phyloP scores from a whole-genome alignment of 2,329 filamentous ascomycete genomes.

The Coleophoma eucalyptorum region DNA sequence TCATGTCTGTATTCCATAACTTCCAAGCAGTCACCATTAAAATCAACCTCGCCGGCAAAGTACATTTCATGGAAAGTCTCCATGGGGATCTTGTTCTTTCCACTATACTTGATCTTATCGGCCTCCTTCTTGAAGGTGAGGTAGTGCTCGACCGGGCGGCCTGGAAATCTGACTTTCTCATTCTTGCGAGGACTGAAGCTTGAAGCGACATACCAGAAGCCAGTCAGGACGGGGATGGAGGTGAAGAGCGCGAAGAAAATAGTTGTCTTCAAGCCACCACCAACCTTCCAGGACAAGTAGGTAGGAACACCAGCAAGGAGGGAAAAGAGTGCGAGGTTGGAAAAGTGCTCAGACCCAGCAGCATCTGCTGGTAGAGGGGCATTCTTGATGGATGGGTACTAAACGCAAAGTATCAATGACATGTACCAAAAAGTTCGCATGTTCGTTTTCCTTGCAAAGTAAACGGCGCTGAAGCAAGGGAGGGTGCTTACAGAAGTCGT shows the following conservation, averaged over 20 bases:
- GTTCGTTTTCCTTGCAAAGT: not conserved
- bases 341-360: slow-evolving; percentile 81
- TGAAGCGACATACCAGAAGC: slow-evolving; percentile 79
- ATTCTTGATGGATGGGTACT: slow-evolving; percentile 92
- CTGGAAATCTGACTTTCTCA: slow-evolving; percentile 84
- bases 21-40: slow-evolving; percentile 91
- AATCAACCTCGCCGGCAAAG: slow-evolving; percentile 90
- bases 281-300: slow-evolving; percentile 78
- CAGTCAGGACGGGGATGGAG: slow-evolving; percentile 72
- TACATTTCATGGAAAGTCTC: slow-evolving; percentile 98
- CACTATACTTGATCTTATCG: slow-evolving; percentile 64
- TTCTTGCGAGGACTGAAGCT: slow-evolving; percentile 83
- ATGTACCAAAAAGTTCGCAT: no score
- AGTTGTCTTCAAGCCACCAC: slow-evolving; percentile 82
- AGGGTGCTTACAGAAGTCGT: slow-evolving; percentile 45
- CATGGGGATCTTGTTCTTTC: slow-evolving; percentile 79
- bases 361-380: slow-evolving; percentile 88
- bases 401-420: slow-evolving; percentile 17
- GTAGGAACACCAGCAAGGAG: slow-evolving; percentile 68
- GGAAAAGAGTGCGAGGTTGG: slow-evolving; percentile 71
- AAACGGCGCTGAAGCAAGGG: slow-evolving; percentile 2
- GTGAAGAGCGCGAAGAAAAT: slow-evolving; percentile 82
- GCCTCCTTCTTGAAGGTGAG: slow-evolving; percentile 69
- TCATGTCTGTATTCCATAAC: slow-evolving; percentile 92
- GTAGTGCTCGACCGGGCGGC: slow-evolving; percentile 87